Evolutionary conservation across 202 grass and related monocot genomes (phyloP), one percentile per base, ranked within the genome.

Genomic region (Zizania palustris): DNA sequence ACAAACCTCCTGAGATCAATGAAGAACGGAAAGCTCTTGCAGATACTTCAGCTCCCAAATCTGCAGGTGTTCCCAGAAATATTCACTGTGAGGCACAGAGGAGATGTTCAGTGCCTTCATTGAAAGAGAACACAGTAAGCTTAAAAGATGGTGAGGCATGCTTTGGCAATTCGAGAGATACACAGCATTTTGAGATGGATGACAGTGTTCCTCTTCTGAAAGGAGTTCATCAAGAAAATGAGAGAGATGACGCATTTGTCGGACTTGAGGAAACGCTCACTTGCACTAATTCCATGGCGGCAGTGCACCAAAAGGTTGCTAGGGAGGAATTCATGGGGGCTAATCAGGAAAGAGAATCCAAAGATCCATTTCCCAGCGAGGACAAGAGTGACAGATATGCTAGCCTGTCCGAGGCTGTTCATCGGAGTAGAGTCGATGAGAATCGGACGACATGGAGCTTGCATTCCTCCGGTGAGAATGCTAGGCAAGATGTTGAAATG

Each of bases 1-100:
- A 71, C 85, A 22, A 60, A 89, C 67, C 60, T 72, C 85, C 85
- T 28, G 85, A 88, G 72, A 58, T 76, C 9, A 46, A 73, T 72
- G 80, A 92, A 57, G 80, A 85, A 0, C 9, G 62, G 64, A 81
- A 86, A 51, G 36, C 28, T 73, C 45, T 18, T 14, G 0, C 19
- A 7, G 55, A 62, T 40, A 34, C 28, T 79, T 85, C 88, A 76
- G 71, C 45, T 60, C 65, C 64, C 11, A 81, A 72, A 59, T 71
- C 75, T 78, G 69, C 16, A 21, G 63, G 14, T n/a, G 74, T 51
- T 18, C 34, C 78, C 2, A 33, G 63, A 63, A 20, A 89, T 85
- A 46, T 78, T 45, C 22, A 67, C 59, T 33, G 38, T 16, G 62
- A 72, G 66, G 20, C 45, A 38, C 59, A 55, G 15, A 57, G 76